A percentile compares a stretch with the other conserved stretches of the same genome.
These are phyloP conservation scores for Penicillium sp. DNA, from an alignment of 2,329 filamentous ascomycete genomes.

Conservation along the genomic window DNA sequence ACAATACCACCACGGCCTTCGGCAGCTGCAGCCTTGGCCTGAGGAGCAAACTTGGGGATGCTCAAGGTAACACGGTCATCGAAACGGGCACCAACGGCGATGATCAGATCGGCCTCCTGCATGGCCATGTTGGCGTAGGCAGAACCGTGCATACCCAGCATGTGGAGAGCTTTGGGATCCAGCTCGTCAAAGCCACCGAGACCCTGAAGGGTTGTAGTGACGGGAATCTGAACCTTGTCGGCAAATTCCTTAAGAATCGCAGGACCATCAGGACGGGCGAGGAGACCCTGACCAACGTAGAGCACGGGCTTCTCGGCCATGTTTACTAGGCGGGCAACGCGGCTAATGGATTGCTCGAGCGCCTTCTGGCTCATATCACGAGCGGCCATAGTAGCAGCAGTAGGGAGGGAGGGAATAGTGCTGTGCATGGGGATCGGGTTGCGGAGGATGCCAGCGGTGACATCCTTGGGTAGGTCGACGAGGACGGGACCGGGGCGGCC, in stretches of 20 bases:
- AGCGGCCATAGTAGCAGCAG: slow-evolving; percentile 79
- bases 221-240: slow-evolving; percentile 86
- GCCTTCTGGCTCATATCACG: slow-evolving; percentile 70
- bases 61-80: slow-evolving; percentile 90
- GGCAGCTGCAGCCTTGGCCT: slow-evolving; percentile 76
- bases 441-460: slow-evolving; percentile 80
- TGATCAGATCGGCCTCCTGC: slow-evolving; percentile 93
- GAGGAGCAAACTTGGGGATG: slow-evolving; percentile 83
- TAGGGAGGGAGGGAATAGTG: slow-evolving; percentile 73
- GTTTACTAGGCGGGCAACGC: slow-evolving; percentile 80
- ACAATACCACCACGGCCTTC: slow-evolving; percentile 91
- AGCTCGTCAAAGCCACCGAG: slow-evolving; percentile 90
- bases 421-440: slow-evolving; percentile 78
- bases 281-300: slow-evolving; percentile 88
- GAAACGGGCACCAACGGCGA: slow-evolving; percentile 89
- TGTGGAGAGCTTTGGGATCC: slow-evolving; percentile 90
- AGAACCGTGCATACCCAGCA: slow-evolving; percentile 98
- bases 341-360: slow-evolving; percentile 69
- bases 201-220: slow-evolving; percentile 93
- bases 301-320: slow-evolving; percentile 90
- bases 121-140: slow-evolving; percentile 98
- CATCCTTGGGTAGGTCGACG: slow-evolving; percentile 94
- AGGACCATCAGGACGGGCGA: slow-evolving; percentile 75
- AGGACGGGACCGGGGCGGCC: slow-evolving; percentile 92
- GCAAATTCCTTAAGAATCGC: slow-evolving; percentile 79